A percentile compares a stretch with the other conserved stretches of the same genome.
phyloP scores from a whole-genome alignment of 305 asterid genomes.

The Striga hermonthica region DNA sequence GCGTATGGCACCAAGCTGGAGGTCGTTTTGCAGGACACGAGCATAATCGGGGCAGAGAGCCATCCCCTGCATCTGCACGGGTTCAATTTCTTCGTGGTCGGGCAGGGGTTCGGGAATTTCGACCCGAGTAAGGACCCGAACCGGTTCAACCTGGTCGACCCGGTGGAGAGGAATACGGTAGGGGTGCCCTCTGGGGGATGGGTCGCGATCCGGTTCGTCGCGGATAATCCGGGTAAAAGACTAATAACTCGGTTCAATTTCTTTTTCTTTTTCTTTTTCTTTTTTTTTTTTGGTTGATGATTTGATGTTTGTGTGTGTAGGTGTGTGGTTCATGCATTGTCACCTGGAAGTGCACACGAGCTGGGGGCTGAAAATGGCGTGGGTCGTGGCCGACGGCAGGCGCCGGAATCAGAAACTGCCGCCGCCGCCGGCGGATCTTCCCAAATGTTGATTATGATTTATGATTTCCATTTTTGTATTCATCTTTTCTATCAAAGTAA shows the following conservation, averaged over 20 bases:
- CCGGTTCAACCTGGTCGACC: slow-evolving; percentile 57
- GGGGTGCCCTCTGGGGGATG: slow-evolving; percentile 75
- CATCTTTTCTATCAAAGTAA: no score
- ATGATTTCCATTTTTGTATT: not conserved
- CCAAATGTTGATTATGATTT: slow-evolving; percentile 46
- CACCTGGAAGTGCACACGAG: slow-evolving; percentile 73
- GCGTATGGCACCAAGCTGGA: slow-evolving; percentile 51
- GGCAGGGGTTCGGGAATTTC: slow-evolving; percentile 64
- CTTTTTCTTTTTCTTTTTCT: no score
- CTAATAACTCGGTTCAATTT: not conserved
- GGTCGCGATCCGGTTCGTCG: slow-evolving; percentile 66
- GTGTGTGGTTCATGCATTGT: slow-evolving; percentile 77
- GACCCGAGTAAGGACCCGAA: slow-evolving; percentile 54
- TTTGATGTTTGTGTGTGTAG: no score
- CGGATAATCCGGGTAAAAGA: slow-evolving; percentile 66
- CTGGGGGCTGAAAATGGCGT: slow-evolving; percentile 76
- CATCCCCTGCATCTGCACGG: slow-evolving; percentile 83
- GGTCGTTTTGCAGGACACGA: slow-evolving; percentile 70
- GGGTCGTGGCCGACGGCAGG: slow-evolving; percentile 60
- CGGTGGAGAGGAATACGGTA: slow-evolving; percentile 64
- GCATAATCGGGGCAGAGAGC: slow-evolving; percentile 59
- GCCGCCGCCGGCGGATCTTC: slow-evolving; percentile 77
- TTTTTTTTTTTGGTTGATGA: no score
- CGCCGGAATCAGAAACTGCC: slow-evolving; percentile 54
- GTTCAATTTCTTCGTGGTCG: slow-evolving; percentile 63